Evolutionary conservation across 129 eudicot genomes (phyloP), one percentile per base, ranked within the genome.

Genomic region (Tanacetum coccineum): DNA sequence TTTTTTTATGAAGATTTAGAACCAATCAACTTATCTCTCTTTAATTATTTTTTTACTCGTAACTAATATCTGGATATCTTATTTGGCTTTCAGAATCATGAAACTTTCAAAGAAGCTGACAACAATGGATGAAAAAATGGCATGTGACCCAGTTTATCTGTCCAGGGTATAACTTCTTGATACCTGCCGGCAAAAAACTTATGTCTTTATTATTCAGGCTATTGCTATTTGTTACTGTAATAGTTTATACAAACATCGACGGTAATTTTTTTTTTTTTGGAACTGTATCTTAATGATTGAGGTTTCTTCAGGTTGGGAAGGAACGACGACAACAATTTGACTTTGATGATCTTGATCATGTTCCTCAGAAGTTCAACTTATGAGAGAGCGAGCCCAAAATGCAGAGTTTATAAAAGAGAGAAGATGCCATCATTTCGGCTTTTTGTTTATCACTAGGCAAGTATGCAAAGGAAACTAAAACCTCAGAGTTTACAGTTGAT

Each of bases 261-360:
- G 6, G 63, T 9, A 19, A 32, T 4, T 4, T 13, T 0, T n/a
- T 5, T 1, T 17, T 17, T 51, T 52, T 30, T 28, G 46, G 53
- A 54, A 63, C 42, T 7, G 13, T 26, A 53, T 4, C 30, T 63
- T 32, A n/a, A 18, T 62, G 53, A 6, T 62, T 54, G 47, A 52
- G 1, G 6, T 59, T 9, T 66, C 22, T 78, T 56, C 82, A 92
- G 98, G 96, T 59, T 76, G 96, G 96, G 49, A 86, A 82, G 80
- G 98, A 93, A 70, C 80, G 95, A 70, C 80, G 95, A 3, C 95
- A 82, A 58, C 84, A 92, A 71, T 85, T 87, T 53, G 97, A 87
- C 66, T 85, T 85, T 68, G 97, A 87, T 66, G 97, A 91, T 80
- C 81, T 81, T 66, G 97, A 91, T 71, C 39, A 71, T 42, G 95